These are phyloP conservation scores for Cadophora gregata DNA, from an alignment of 2,329 filamentous ascomycete species.

Conservation along the genomic window DNA sequence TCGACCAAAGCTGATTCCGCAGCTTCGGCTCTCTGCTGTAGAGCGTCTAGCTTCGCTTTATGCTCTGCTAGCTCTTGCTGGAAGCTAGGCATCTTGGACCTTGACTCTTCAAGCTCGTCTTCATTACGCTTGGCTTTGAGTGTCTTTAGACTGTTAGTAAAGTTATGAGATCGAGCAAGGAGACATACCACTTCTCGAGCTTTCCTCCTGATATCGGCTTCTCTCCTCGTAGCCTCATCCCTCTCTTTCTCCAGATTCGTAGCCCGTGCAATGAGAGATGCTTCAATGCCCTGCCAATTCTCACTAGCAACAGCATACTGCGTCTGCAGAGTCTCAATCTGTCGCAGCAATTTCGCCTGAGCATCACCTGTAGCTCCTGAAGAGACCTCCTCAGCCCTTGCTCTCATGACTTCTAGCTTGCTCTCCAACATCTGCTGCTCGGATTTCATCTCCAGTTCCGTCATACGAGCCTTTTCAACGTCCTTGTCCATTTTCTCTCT, in stretches of 20 bases:
- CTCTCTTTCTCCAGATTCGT: slow-evolving; percentile 85
- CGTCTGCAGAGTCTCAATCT: slow-evolving; percentile 93
- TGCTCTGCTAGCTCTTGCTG: slow-evolving; percentile 68
- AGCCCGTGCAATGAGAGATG: slow-evolving; percentile 79
- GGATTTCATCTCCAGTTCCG: slow-evolving; percentile 79
- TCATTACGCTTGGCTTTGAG: slow-evolving; percentile 66
- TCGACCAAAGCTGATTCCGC: slow-evolving; percentile 69
- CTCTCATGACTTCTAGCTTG: slow-evolving; percentile 86
- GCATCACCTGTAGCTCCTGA: slow-evolving; percentile 82
- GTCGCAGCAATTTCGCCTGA: slow-evolving; percentile 87
- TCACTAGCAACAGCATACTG: slow-evolving; percentile 94
- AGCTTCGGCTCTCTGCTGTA: slow-evolving; percentile 70
- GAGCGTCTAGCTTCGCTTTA: slow-evolving; percentile 62
- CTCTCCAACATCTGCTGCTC: slow-evolving; percentile 82
- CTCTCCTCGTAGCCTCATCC: slow-evolving; percentile 82
- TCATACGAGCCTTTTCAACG: slow-evolving; percentile 69
- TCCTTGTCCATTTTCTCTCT: slow-evolving; percentile 76
- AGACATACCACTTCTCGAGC: slow-evolving; percentile 79
- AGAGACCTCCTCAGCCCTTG: slow-evolving; percentile 85
- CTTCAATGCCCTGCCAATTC: slow-evolving; percentile 97
- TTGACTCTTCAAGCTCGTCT: slow-evolving; percentile 79
- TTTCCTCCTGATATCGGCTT: slow-evolving; percentile 88
- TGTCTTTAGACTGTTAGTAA: slow-evolving; percentile 57
- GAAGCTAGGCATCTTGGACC: slow-evolving; percentile 66
- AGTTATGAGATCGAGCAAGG: background rate